phyloP scores from a whole-genome alignment of 2,329 filamentous ascomycete species.

The Pyrenochaeta sp. region DNA sequence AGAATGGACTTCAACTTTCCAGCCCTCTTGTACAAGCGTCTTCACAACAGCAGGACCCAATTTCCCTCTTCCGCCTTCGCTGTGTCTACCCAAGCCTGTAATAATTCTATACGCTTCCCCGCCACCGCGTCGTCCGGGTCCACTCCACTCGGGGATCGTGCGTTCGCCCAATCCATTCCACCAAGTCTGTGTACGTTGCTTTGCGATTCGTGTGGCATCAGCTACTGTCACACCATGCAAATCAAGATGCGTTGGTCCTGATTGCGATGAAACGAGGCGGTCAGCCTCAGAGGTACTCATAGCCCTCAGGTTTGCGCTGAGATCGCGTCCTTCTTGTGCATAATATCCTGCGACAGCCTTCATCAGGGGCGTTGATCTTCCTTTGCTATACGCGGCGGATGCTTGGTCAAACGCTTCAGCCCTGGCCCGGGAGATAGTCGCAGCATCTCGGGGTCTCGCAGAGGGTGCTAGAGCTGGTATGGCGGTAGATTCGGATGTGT shows the following conservation, averaged over 20 bases:
- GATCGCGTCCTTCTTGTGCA: slow-evolving; percentile 71
- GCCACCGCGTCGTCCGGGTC: slow-evolving; percentile 52
- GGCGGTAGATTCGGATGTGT: slow-evolving; percentile 34
- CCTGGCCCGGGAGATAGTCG: slow-evolving; percentile 56
- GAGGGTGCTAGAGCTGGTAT: slow-evolving; percentile 35
- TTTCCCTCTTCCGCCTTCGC: slow-evolving; percentile 74
- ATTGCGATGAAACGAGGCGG: slow-evolving; percentile 71
- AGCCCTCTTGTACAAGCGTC: slow-evolving; percentile 78
- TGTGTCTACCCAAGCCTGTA: slow-evolving; percentile 83
- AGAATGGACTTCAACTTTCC: slow-evolving; percentile 77
- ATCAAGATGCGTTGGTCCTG: slow-evolving; percentile 73
- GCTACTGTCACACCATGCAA: slow-evolving; percentile 83
- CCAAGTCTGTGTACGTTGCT: slow-evolving; percentile 72
- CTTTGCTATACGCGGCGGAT: slow-evolving; percentile 63
- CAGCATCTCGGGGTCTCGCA: slow-evolving; percentile 49
- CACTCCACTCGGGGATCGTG: slow-evolving; percentile 55
- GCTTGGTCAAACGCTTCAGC: slow-evolving; percentile 65
- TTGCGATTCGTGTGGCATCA: slow-evolving; percentile 81
- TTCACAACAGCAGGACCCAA: slow-evolving; percentile 82
- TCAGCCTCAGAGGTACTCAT: slow-evolving; percentile 74
- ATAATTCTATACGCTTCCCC: slow-evolving; percentile 73
- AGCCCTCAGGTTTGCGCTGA: slow-evolving; percentile 63
- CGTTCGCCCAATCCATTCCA: slow-evolving; percentile 76
- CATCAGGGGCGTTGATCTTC: slow-evolving; percentile 75
- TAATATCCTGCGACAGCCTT: slow-evolving; percentile 80